Conservation (phyloP, 768 basidiomycete species). For the Termitomyces sp. region DNA sequence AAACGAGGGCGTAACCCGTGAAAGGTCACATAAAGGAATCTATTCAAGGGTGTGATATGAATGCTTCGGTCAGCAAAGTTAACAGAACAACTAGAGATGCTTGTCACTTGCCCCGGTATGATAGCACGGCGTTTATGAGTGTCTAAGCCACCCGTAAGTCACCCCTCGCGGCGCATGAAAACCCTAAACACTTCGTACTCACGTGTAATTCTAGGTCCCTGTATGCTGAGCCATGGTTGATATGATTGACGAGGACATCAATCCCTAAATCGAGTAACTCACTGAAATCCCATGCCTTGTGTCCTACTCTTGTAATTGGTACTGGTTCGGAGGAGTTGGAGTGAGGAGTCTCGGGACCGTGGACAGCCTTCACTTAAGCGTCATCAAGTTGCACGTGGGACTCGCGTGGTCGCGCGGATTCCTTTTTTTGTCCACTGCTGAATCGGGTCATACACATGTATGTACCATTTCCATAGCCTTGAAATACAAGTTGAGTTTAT, state of each 20-base stretch:
- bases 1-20: slow-evolving; percentile 9
- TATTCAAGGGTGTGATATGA: background rate
- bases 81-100: background rate
- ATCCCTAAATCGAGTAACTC: background rate
- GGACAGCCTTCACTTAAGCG: background rate
- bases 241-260: background rate
- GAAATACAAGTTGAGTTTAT: background rate
- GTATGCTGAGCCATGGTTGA: background rate
- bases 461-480: background rate
- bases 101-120: slow-evolving; percentile 7
- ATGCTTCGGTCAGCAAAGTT: background rate
- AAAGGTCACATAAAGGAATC: slow-evolving; percentile 12
- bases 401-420: background rate
- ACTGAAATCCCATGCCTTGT: slow-evolving; percentile 6
- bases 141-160: background rate
- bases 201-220: slow-evolving; percentile 11
- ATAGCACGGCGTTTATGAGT: slow-evolving; percentile 11
- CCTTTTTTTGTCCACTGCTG: too few species aligned
- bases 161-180: background rate
- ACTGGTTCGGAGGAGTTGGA: background rate
- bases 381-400: background rate
- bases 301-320: background rate
- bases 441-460: background rate
- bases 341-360: background rate
- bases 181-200: background rate